Evolutionary conservation across 495 filamentous ascomycete genomes (phyloP).

Genomic region (Aspergillus saccharolyticus): DNA sequence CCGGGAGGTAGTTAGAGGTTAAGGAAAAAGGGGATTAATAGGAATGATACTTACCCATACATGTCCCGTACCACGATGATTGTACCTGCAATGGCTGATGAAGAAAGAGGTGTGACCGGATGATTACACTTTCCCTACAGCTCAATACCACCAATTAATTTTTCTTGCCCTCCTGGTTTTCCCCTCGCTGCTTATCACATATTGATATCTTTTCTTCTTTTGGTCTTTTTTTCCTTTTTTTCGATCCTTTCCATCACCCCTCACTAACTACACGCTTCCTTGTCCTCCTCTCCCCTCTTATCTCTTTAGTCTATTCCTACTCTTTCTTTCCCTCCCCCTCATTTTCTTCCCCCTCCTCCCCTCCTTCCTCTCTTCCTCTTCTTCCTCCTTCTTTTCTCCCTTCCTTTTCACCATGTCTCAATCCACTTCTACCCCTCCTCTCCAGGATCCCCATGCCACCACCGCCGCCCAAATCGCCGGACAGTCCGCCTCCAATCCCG

Average conservation of each 20-base stretch:
- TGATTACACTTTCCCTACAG: no score
- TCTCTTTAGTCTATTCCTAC: slow-evolving; percentile 23
- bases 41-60: no score
- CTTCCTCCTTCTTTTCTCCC: slow-evolving; percentile 27
- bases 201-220: slow-evolving; percentile 13
- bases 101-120: not conserved
- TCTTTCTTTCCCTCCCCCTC: slow-evolving; percentile 28
- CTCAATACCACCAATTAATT: slow-evolving; percentile 6
- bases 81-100: no score
- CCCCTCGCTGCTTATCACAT: slow-evolving; percentile 26
- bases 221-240: slow-evolving; percentile 29
- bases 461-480: slow-evolving; percentile 44
- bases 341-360: slow-evolving; percentile 21
- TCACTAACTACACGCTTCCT: slow-evolving; percentile 17
- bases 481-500: slow-evolving; percentile 50
- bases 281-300: slow-evolving; percentile 23
- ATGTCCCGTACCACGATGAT: no score
- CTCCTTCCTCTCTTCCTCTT: slow-evolving; percentile 26
- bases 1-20: no score
- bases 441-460: slow-evolving; percentile 39
- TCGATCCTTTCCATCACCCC: slow-evolving; percentile 22
- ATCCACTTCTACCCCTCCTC: slow-evolving; percentile 30
- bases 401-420: slow-evolving; percentile 53
- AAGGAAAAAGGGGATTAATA: no score
- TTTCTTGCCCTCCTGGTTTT: slow-evolving; percentile 5